Evolutionary conservation across 371 early-diverging fungal genomes (phyloP).

Genomic region (Vairimorpha apis): DNA sequence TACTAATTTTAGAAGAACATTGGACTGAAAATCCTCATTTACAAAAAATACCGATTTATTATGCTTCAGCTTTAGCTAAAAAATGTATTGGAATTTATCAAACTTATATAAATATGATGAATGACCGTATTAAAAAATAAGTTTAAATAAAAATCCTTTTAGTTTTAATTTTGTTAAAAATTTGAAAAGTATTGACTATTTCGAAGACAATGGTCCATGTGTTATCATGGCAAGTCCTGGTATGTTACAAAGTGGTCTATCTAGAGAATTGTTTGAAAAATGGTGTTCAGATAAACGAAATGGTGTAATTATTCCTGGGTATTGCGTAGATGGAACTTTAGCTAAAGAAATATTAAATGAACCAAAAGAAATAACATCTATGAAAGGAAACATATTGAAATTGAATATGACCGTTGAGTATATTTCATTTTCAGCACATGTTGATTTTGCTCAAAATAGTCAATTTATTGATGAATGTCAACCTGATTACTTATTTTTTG

Average conservation of each 20-base stretch:
- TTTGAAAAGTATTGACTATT: slow-evolving; percentile 77
- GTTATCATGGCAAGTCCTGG: slow-evolving; percentile 99
- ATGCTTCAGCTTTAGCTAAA: slow-evolving; percentile 89
- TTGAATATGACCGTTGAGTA: slow-evolving; percentile 84
- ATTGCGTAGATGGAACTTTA: slow-evolving; percentile 94
- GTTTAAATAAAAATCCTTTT: slow-evolving; percentile 85
- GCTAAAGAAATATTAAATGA: slow-evolving; percentile 88
- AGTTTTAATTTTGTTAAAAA: slow-evolving; percentile 90
- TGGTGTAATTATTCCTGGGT: slow-evolving; percentile 93
- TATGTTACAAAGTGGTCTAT: slow-evolving; percentile 96
- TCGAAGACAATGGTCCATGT: slow-evolving; percentile 92
- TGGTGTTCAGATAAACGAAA: slow-evolving; percentile 92
- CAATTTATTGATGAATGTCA: slow-evolving; percentile 91
- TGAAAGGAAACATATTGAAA: slow-evolving; percentile 79
- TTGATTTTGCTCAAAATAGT: slow-evolving; percentile 93
- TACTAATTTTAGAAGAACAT: slow-evolving; percentile 95
- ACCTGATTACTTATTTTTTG: slow-evolving; percentile 86
- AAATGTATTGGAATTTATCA: slow-evolving; percentile 96
- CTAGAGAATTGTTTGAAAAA: slow-evolving; percentile 87
- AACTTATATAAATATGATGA: slow-evolving; percentile 99
- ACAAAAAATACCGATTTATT: slow-evolving; percentile 89
- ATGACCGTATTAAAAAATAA: slow-evolving; percentile 82
- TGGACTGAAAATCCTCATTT: slow-evolving; percentile 82
- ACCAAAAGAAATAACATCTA: slow-evolving; percentile 75
- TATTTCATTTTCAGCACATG: slow-evolving; percentile 97